Evolutionary conservation across 2,329 filamentous ascomycete species (phyloP).

Genomic region (Epichloe festucae): DNA sequence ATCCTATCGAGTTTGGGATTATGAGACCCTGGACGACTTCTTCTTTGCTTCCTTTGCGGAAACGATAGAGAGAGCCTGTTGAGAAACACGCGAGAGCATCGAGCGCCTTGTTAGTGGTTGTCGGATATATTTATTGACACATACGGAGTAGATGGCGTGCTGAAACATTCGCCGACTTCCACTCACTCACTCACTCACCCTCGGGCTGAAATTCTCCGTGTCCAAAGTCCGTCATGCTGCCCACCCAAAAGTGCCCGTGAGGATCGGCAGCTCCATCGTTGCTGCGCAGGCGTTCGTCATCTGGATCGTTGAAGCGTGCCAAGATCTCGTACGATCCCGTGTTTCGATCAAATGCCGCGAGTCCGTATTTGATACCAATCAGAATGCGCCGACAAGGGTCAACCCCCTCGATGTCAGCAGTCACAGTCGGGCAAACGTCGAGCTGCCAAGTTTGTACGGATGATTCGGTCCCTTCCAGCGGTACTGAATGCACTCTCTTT

Average conservation of each 20-base stretch:
- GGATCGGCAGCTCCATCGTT: constrained; percentile 79
- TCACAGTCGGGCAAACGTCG: constrained; percentile 48
- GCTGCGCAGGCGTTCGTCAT: constrained; percentile 45
- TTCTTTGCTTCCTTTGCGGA: constrained; percentile 48
- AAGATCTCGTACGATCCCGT: constrained; percentile 42
- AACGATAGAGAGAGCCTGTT: constrained; percentile 61
- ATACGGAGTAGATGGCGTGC: not conserved
- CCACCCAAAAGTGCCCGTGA: constrained; percentile 72
- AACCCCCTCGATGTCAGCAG: constrained; percentile 61
- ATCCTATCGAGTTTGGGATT: constrained; percentile 78
- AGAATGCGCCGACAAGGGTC: constrained; percentile 52
- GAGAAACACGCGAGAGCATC: not conserved
- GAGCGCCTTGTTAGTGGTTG: not conserved
- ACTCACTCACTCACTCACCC: constrained; percentile 24
- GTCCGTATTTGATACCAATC: constrained; percentile 68
- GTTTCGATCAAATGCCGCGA: constrained; percentile 60
- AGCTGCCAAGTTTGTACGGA: constrained; percentile 50
- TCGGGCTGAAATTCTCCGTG: constrained; percentile 45
- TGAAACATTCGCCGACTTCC: no score
- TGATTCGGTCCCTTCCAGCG: constrained; percentile 47
- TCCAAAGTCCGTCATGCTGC: constrained; percentile 68
- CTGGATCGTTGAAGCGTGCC: constrained; percentile 29
- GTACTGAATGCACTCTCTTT: constrained; percentile 58
- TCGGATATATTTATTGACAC: not conserved
- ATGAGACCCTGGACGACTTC: constrained; percentile 50